phyloP scores from a whole-genome alignment of 2,329 filamentous ascomycete species.

The Plectosphaerella plurivora region DNA sequence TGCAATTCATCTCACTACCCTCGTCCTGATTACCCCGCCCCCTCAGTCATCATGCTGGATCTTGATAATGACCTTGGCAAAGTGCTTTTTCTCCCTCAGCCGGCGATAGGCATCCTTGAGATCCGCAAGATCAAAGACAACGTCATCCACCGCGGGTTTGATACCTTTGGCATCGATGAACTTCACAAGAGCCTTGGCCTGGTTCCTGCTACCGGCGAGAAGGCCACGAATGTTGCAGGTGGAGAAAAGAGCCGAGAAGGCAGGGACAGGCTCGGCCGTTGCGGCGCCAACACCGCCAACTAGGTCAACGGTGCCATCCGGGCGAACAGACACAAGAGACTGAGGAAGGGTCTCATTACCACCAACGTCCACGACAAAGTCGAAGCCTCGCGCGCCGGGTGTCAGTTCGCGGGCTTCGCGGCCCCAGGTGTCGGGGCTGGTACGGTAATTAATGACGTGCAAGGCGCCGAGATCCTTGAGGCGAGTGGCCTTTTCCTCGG shows the following conservation, averaged over 20 bases:
- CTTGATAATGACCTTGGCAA: slow-evolving; percentile 28
- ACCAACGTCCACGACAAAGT: slow-evolving; percentile 63
- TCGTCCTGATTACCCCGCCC: too few species aligned
- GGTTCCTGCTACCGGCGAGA: slow-evolving; percentile 17
- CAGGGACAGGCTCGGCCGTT: slow-evolving; percentile 12
- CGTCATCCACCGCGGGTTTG: slow-evolving; percentile 23
- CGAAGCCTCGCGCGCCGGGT: slow-evolving; percentile 45
- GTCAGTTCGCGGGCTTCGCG: slow-evolving; percentile 45
- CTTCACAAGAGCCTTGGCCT: slow-evolving; percentile 21
- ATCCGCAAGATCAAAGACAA: slow-evolving; percentile 22
- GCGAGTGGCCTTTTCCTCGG: slow-evolving; percentile 45
- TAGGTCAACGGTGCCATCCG: slow-evolving; percentile 26
- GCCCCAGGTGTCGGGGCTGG: slow-evolving; percentile 51
- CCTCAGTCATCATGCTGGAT: slow-evolving; percentile 17
- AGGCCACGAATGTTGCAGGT: slow-evolving; percentile 23
- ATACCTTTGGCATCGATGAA: slow-evolving; percentile 26
- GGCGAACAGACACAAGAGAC: slow-evolving; percentile 43
- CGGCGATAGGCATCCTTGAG: slow-evolving; percentile 25
- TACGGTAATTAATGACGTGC: slow-evolving; percentile 58
- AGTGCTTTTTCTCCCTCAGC: slow-evolving; percentile 27
- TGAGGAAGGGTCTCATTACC: slow-evolving; percentile 57
- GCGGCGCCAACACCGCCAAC: slow-evolving; percentile 19
- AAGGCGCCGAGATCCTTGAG: slow-evolving; percentile 53
- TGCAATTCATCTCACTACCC: too few species aligned
- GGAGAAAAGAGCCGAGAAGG: slow-evolving; percentile 17